Conservation (phyloP, 1,284 basidiomycete species). For the Fomitopsis palustris region DNA sequence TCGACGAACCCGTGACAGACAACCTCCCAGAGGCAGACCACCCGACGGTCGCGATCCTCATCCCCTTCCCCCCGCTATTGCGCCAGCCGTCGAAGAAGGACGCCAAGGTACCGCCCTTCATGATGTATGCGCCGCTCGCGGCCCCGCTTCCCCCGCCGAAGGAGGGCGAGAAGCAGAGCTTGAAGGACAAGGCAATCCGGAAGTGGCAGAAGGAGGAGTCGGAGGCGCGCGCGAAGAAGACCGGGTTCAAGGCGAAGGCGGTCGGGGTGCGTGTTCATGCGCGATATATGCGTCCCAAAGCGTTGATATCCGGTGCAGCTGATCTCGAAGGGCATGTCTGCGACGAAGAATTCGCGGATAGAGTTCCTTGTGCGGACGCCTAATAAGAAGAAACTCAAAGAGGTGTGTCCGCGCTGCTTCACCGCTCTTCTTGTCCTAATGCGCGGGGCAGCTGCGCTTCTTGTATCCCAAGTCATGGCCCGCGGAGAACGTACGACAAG, state of each 20-base stretch:
- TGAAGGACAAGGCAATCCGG: constrained; percentile 5
- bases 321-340: constrained; percentile 8
- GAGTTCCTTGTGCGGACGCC: constrained; percentile 8
- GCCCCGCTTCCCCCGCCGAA: constrained; percentile 1
- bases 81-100: constrained; percentile 4
- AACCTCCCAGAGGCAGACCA: constrained; percentile 2
- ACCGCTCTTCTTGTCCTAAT: neutral
- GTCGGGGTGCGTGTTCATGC: neutral
- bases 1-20: constrained; percentile 5
- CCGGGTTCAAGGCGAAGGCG: constrained; percentile 7
- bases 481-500: constrained; percentile 2
- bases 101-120: constrained; percentile 5
- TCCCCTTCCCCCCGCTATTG: constrained; percentile 2
- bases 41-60: constrained; percentile 6
- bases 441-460: neutral
- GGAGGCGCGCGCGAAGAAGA: constrained; percentile 4
- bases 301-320: neutral
- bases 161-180: constrained; percentile 7
- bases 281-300: neutral
- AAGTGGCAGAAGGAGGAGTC: constrained; percentile 10
- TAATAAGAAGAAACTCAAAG: constrained; percentile 9
- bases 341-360: constrained; percentile 8
- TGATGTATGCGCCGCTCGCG: constrained; percentile 8
- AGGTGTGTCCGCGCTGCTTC: neutral
- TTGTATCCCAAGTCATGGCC: constrained; percentile 4